phyloP scores from a whole-genome alignment of 2,329 filamentous ascomycete species.

The Botrytis porri region DNA sequence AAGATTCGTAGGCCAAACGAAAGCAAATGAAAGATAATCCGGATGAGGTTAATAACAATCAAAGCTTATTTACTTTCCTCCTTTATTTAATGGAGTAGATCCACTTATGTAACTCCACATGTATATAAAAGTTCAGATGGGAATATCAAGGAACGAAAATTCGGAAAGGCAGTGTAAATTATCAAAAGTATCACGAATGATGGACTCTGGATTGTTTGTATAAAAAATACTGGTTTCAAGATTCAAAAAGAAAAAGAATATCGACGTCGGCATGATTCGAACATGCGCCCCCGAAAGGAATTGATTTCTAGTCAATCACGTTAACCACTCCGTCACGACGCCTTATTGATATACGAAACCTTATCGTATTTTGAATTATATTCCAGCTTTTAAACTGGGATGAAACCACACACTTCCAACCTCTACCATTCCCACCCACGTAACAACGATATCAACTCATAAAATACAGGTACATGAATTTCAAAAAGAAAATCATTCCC shows the following conservation, averaged over 20 bases:
- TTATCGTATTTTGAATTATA: background rate
- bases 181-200: background rate
- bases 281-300: constrained; percentile 15
- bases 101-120: background rate
- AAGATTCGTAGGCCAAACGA: background rate
- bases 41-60: background rate
- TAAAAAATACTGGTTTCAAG: rapidly evolving
- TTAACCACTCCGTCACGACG: constrained; percentile 16
- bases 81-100: background rate
- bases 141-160: background rate
- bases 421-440: background rate
- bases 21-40: background rate
- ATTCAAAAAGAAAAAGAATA: background rate
- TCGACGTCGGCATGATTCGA: constrained; percentile 18
- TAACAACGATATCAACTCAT: background rate
- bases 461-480: rapidly evolving
- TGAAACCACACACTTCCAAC: background rate
- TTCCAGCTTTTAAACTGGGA: rapidly evolving
- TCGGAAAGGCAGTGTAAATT: no score
- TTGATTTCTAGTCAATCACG: constrained; percentile 14
- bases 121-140: background rate
- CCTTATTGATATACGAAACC: background rate
- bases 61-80: background rate
- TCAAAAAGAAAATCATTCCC: background rate
- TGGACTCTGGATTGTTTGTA: no score